Percentiles rank a stretch among this genome's conserved stretches.
Conservation (phyloP, 176 grass and related monocot species). For the Oryza meyeriana region DNA sequence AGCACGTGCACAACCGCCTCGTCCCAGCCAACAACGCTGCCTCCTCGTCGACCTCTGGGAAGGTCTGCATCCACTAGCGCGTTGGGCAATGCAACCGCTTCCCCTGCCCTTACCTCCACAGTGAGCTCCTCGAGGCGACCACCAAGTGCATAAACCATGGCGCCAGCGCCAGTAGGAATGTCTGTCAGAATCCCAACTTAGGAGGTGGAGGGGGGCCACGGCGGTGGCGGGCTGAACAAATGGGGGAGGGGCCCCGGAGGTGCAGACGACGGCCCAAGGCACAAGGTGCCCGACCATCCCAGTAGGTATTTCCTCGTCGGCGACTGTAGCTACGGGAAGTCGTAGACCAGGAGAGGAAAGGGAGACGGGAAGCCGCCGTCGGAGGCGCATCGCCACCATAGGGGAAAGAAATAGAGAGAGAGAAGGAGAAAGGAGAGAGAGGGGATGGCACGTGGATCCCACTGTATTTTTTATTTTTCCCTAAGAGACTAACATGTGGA, state of each 20-base stretch:
- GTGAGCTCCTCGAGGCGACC: conserved; percentile 56
- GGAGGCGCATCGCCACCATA: too few species aligned
- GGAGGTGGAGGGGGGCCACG: conserved; percentile 23
- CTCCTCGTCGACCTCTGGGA: conserved; percentile 37
- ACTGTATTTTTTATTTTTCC: too few species aligned
- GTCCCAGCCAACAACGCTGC: conserved; percentile 28
- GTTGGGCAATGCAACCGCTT: conserved; percentile 85
- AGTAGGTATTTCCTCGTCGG: conserved; percentile 72
- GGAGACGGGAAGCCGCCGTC: too few species aligned
- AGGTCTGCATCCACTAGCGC: conserved; percentile 81
- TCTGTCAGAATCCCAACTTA: conserved; percentile 66
- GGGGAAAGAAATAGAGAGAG: too few species aligned
- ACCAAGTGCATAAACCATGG: conserved; percentile 49
- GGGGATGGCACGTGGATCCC: too few species aligned
- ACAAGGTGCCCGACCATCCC: conserved; percentile 33
- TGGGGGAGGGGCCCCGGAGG: conserved; percentile 73
- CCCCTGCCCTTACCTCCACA: conserved; percentile 89
- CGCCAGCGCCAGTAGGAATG: conserved; percentile 21
- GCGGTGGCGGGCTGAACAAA: conserved; percentile 35
- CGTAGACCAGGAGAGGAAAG: too few species aligned
- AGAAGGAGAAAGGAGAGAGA: too few species aligned
- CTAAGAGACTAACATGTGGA: too few species aligned
- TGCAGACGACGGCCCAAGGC: conserved; percentile 15
- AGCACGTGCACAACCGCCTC: conserved; percentile 47
- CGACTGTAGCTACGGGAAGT: conserved; percentile 65